These are phyloP conservation scores for Funneliformis mosseae DNA, from an alignment of 192 early-diverging fungal genomes.

Conservation along the genomic window DNA sequence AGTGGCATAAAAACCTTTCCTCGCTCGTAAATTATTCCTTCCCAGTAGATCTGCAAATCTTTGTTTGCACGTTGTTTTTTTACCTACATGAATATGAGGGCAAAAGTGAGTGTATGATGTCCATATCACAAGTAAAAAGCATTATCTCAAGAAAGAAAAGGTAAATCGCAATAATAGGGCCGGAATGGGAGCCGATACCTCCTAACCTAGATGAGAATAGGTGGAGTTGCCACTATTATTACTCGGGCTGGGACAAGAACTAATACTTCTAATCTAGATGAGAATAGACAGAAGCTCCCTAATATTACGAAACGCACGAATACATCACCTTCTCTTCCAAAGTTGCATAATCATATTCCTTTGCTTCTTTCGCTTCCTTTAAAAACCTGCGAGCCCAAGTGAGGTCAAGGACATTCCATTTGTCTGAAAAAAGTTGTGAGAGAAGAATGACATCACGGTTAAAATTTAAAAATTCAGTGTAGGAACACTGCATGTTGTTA, in stretches of 20 bases:
- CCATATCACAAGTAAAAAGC: constrained; percentile 5
- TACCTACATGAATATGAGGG: not conserved
- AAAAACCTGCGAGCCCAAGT: constrained; percentile 24
- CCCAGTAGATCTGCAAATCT: not conserved
- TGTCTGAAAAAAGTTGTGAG: constrained; percentile 6
- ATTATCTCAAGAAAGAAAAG: not conserved
- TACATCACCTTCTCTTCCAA: constrained; percentile 11
- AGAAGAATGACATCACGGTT: not conserved
- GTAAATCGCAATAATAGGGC: not conserved
- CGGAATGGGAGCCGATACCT: constrained; percentile 12
- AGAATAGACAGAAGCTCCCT: constrained; percentile 28
- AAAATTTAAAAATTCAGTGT: constrained; percentile 17
- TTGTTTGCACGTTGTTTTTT: not conserved
- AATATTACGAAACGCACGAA: constrained; percentile 19
- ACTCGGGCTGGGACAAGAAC: constrained; percentile 24
- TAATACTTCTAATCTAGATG: constrained; percentile 22
- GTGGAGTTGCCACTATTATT: constrained; percentile 19
- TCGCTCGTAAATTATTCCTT: constrained; percentile 6
- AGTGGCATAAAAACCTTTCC: not conserved
- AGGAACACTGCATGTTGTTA: constrained; percentile 16
- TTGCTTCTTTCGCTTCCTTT: constrained; percentile 9
- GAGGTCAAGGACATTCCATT: constrained; percentile 19
- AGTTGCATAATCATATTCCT: not conserved
- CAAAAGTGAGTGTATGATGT: not conserved
- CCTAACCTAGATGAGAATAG: constrained; percentile 18